Base-by-base conservation (phyloP, 179 eudicot species). In the Beta lomatogona region DNA sequence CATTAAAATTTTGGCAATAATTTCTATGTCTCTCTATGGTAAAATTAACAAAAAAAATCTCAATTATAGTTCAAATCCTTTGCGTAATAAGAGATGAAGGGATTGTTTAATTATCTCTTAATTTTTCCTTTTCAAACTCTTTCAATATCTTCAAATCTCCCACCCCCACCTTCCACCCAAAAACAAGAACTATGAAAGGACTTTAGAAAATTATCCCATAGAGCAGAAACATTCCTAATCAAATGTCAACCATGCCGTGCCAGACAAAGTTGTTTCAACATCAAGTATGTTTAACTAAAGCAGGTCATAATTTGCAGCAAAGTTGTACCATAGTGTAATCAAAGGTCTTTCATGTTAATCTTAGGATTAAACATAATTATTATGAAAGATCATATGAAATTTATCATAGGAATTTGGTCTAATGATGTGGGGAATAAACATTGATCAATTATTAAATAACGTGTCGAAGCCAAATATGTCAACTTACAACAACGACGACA, bases 161-260 rank as follows among this genome's bases (percentile, higher is more conserved):
- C 50, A 2, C 6, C 50, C n/a, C 72, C 48, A 3, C 48, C 53
- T 45, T n/a, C 73, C 21, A 52, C 52, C 52, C 3, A 6, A 8
- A 36, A 4, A 41, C 9, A 59, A 52, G 15, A 16, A 13, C 25
- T n/a, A 21, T 41, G 50, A 73, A 74, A 79, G 70, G 71, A 83
- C 79, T 52, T 60, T 11, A 78, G 45, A 31, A 60, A 68, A 45
- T 31, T 4, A 73, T 59, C 68, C 80, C 77, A 75, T 59, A 25
- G 67, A 79, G n/a, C n/a, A n/a, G 78, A 79, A 83, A 75, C 86
- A 79, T 60, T 21, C 68, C 71, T 54, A 75, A 79, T 83, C 80
- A 83, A 83, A 60, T 79, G 69, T 69, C 80, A 14, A 76, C 75
- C 70, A 84, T 80, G 86, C 83, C 73, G 77, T 73, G 82, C 79